These are phyloP conservation scores for Sphaerosporella brunnea DNA, from an alignment of 495 filamentous ascomycete species.

Conservation along the genomic window DNA sequence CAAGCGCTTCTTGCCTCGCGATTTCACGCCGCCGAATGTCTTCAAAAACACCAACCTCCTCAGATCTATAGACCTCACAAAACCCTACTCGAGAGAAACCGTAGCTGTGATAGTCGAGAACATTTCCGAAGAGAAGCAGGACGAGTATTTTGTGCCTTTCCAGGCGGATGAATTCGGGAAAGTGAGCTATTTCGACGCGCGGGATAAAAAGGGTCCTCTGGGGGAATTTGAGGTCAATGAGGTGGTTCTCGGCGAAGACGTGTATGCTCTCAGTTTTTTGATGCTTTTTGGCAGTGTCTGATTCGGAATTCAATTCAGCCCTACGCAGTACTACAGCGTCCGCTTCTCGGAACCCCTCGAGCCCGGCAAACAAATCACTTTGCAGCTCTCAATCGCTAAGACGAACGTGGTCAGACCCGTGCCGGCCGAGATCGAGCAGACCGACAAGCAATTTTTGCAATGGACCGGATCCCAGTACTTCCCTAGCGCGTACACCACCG, in stretches of 20 bases:
- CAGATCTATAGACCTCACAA: conserved; percentile 78
- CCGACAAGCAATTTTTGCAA: conserved; percentile 67
- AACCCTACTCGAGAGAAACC: conserved; percentile 70
- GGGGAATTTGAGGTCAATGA: conserved; percentile 49
- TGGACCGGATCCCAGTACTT: conserved; percentile 70
- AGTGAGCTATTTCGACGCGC: conserved; percentile 74
- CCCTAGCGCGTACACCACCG: conserved; percentile 61
- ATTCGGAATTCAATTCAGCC: conserved; percentile 32
- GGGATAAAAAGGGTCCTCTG: conserved; percentile 63
- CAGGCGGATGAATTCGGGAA: conserved; percentile 50
- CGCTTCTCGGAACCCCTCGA: conserved; percentile 55
- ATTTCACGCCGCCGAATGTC: conserved; percentile 71
- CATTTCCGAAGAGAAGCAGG: conserved; percentile 49
- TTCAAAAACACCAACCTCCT: conserved; percentile 87
- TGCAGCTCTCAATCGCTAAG: conserved; percentile 68
- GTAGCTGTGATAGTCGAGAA: conserved; percentile 94
- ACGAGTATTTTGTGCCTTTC: conserved; percentile 80
- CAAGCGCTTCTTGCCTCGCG: conserved; percentile 37
- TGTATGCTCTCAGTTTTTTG: conserved; percentile 29
- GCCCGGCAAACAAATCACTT: conserved; percentile 57
- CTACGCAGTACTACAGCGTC: conserved; percentile 70
- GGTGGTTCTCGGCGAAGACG: conserved; percentile 44
- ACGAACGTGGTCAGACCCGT: conserved; percentile 59
- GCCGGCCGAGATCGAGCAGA: conserved; percentile 61
- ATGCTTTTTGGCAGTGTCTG: background rate